These are phyloP conservation scores for Gossypium arboreum DNA, from an alignment of 345 rosid genomes.

Conservation along the genomic window DNA sequence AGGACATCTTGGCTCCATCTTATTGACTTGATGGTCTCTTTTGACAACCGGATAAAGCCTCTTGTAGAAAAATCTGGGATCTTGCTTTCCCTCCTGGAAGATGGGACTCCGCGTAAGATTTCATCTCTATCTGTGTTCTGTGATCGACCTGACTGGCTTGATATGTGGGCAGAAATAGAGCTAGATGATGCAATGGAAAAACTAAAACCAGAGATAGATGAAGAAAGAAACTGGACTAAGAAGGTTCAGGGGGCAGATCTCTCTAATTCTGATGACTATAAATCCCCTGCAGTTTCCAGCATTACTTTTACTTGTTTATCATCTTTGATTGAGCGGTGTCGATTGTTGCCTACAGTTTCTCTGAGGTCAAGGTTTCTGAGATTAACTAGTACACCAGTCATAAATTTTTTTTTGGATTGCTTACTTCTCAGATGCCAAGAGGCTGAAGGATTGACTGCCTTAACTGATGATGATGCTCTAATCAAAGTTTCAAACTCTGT, in stretches of 20 bases:
- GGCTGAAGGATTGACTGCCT: constrained; percentile 91
- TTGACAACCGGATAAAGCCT: constrained; percentile 73
- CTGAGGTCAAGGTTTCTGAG: constrained; percentile 71
- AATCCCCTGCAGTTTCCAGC: constrained; percentile 62
- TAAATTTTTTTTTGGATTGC: constrained; percentile 61
- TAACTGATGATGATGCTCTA: constrained; percentile 74
- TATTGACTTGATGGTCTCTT: constrained; percentile 82
- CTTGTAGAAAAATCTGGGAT: constrained; percentile 76
- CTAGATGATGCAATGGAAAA: constrained; percentile 59
- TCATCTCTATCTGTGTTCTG: constrained; percentile 78
- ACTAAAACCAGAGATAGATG: constrained; percentile 49
- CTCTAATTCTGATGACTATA: constrained; percentile 58
- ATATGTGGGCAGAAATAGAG: constrained; percentile 87
- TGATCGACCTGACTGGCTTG: constrained; percentile 91
- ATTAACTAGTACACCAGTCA: constrained; percentile 57
- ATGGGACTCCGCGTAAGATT: constrained; percentile 57
- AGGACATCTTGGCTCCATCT: constrained; percentile 82
- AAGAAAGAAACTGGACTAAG: constrained; percentile 66
- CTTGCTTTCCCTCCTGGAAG: constrained; percentile 63
- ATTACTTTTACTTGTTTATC: constrained; percentile 50
- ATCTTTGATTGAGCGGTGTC: constrained; percentile 61
- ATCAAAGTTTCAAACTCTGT: constrained; percentile 67
- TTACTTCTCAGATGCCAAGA: constrained; percentile 78
- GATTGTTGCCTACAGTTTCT: constrained; percentile 50
- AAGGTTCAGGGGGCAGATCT: constrained; percentile 58